These are phyloP conservation scores for Sutorius eximius DNA, from an alignment of 1,284 basidiomycete genomes.

Conservation along the genomic window DNA sequence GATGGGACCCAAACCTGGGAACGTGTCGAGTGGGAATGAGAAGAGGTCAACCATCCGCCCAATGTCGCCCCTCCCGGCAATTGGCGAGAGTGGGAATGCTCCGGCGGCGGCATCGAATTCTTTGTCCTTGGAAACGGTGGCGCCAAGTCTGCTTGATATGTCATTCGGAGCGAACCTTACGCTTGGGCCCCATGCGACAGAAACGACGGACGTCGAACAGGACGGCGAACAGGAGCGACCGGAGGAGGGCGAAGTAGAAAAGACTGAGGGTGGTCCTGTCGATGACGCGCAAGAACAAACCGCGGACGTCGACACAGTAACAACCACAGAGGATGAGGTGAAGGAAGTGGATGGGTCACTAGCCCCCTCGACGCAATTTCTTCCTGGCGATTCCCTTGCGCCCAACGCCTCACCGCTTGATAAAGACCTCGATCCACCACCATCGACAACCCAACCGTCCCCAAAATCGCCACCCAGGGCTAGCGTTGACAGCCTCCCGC, in stretches of 20 bases:
- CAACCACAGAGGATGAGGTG: background rate
- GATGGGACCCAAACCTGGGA: background rate
- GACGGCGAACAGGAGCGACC: slow-evolving; percentile 7
- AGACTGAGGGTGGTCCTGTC: background rate
- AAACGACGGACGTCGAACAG: slow-evolving; percentile 11
- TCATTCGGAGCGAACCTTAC: slow-evolving; percentile 22
- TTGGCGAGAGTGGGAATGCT: background rate
- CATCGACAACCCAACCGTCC: slow-evolving; percentile 1
- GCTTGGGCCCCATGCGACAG: slow-evolving; percentile 12
- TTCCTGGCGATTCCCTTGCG: slow-evolving; percentile 12
- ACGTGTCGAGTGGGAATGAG: slow-evolving; percentile 5
- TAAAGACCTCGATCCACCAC: slow-evolving; percentile 10
- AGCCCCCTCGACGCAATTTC: slow-evolving; percentile 5
- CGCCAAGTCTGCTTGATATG: slow-evolving; percentile 15
- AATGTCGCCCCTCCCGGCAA: slow-evolving; percentile 1
- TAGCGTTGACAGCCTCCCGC: slow-evolving; percentile 20
- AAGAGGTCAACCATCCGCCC: slow-evolving; percentile 20
- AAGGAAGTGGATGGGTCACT: background rate
- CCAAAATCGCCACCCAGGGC: slow-evolving; percentile 4
- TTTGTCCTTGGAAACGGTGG: background rate
- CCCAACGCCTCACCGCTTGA: slow-evolving; percentile 9
- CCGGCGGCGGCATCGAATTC: slow-evolving; percentile 2
- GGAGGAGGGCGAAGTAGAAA: background rate
- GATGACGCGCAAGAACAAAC: slow-evolving; percentile 1
- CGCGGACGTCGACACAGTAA: background rate